Conservation (phyloP, 805 yeast species). For the Torulaspora quercuum region DNA sequence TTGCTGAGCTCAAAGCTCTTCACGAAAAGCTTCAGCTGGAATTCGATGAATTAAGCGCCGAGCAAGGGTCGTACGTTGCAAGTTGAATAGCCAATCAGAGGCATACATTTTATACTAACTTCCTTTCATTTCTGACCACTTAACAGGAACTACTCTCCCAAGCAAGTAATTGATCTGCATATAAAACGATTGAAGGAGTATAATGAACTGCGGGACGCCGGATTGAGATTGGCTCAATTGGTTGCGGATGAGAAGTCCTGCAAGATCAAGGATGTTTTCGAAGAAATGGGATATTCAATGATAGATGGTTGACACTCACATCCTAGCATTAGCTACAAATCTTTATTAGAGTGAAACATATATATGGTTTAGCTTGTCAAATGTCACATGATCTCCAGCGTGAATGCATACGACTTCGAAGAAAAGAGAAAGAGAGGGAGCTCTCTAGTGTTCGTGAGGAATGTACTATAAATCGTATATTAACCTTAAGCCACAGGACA, state of each 20-base stretch:
- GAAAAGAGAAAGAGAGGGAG: too few relatives aligned
- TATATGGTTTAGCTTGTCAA: too few relatives aligned
- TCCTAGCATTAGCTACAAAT: too few relatives aligned
- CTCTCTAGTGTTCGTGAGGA: too few relatives aligned
- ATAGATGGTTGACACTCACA: constrained; percentile 20
- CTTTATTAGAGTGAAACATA: too few relatives aligned
- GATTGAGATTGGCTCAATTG: constrained; percentile 52
- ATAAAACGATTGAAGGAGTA: constrained; percentile 52
- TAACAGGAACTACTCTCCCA: constrained; percentile 32
- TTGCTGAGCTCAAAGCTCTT: constrained; percentile 7
- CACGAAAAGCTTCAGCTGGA: constrained; percentile 8
- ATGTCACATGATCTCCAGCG: too few relatives aligned
- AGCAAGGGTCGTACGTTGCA: constrained; percentile 15
- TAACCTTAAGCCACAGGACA: too few relatives aligned
- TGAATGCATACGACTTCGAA: too few relatives aligned
- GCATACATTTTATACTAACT: neutral
- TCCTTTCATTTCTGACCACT: neutral
- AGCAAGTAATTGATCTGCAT: constrained; percentile 48
- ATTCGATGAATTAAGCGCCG: constrained; percentile 11
- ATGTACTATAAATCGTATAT: too few relatives aligned
- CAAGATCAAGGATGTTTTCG: constrained; percentile 46
- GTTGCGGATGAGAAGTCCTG: constrained; percentile 57
- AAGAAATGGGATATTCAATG: constrained; percentile 47
- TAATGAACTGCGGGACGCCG: constrained; percentile 62
- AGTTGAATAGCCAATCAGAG: neutral